These are phyloP conservation scores for Westerdykella ornata DNA, from an alignment of 2,329 filamentous ascomycete genomes.

Conservation along the genomic window DNA sequence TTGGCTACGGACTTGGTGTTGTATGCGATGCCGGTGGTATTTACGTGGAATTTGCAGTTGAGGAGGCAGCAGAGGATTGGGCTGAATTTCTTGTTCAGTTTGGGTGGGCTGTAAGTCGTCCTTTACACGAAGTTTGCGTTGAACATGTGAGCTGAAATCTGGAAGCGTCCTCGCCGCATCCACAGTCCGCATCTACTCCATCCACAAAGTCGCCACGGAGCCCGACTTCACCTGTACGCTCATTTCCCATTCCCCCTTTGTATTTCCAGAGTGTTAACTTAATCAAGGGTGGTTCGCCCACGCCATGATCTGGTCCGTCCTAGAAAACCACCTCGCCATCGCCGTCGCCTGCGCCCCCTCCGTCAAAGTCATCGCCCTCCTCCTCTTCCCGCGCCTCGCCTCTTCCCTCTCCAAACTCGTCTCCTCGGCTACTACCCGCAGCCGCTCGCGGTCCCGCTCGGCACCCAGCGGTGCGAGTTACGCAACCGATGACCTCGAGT, in stretches of 20 bases:
- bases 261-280: not conserved
- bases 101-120: conserved; percentile 26
- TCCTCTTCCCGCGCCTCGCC: conserved; percentile 18
- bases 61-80: conserved; percentile 28
- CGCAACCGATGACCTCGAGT: conserved; percentile 7
- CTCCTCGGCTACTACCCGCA: conserved; percentile 2
- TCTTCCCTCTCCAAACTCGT: conserved; percentile 17
- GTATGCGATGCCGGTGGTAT: conserved; percentile 36
- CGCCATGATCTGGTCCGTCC: conserved; percentile 29
- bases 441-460: conserved; percentile 7
- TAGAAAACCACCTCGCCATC: conserved; percentile 36
- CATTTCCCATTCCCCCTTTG: not conserved
- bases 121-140: not conserved
- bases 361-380: conserved; percentile 26
- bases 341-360: conserved; percentile 32
- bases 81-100: conserved; percentile 28
- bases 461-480: not conserved
- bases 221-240: conserved; percentile 25
- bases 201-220: conserved; percentile 18
- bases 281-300: conserved; percentile 13
- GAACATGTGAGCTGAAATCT: not conserved
- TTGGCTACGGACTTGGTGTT: conserved; percentile 35
- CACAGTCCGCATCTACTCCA: conserved; percentile 19
- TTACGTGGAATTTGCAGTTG: conserved; percentile 34
- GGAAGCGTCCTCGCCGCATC: conserved; percentile 25